A percentile compares a stretch with the other conserved stretches of the same genome.
Evolutionary conservation across 345 rosid species (phyloP).

Genomic region (Citropsis articulata): DNA sequence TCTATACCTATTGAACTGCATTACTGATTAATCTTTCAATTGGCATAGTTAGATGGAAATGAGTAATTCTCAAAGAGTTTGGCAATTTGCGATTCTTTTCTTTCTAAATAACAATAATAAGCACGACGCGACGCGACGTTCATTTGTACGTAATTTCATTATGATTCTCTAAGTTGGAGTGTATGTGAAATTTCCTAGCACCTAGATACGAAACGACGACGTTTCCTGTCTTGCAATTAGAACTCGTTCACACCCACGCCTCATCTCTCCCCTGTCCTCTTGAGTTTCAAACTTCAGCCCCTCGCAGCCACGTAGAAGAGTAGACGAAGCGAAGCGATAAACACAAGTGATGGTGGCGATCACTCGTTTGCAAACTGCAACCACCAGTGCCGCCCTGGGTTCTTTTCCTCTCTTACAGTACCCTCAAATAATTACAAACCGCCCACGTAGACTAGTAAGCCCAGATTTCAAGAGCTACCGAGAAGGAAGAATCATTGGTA

Average conservation of each 20-base stretch:
- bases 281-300: not conserved
- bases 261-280: not conserved
- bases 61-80: not conserved
- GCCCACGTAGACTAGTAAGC: constrained; percentile 5
- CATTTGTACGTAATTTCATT: too few relatives aligned
- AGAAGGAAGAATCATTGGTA: constrained; percentile 9
- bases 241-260: too few relatives aligned
- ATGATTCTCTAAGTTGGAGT: too few relatives aligned
- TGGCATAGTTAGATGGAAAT: not conserved
- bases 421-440: constrained; percentile 1
- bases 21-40: not conserved
- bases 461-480: constrained; percentile 15
- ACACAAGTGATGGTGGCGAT: constrained; percentile 14
- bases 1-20: not conserved
- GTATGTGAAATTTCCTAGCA: fast-evolving
- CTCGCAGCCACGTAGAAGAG: not conserved
- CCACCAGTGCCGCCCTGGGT: not conserved
- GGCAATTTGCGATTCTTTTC: not conserved
- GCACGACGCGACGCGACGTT: too few relatives aligned
- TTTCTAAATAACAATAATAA: too few relatives aligned
- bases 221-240: not conserved
- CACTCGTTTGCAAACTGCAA: constrained; percentile 17
- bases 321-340: too few relatives aligned
- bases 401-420: constrained; percentile 20
- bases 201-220: not conserved